A percentile compares a stretch with the other conserved stretches of the same genome.
These are phyloP conservation scores for Bryopsis sp. DNA, from an alignment of 139 green algal genomes.

Conservation along the genomic window DNA sequence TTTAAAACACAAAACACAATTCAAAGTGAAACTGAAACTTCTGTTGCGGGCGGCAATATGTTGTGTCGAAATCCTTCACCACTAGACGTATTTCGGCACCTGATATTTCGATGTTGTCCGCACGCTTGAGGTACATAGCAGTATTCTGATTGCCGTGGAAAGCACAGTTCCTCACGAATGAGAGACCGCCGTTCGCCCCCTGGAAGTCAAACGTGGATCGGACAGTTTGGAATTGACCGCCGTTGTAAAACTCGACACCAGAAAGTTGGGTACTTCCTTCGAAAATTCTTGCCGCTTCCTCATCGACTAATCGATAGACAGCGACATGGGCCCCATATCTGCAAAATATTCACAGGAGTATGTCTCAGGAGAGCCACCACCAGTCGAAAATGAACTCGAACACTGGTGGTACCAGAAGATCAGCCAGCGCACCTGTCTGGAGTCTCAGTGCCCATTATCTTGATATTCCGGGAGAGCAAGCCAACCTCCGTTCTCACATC, in stretches of 20 bases:
- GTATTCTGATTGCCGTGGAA: constrained; percentile 10
- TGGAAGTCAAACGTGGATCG: constrained; percentile 13
- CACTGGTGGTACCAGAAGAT: neutral
- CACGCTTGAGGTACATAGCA: neutral
- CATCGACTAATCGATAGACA: neutral
- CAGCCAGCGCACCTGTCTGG: constrained; percentile 2
- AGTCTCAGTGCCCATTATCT: neutral
- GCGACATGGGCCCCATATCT: constrained; percentile 1
- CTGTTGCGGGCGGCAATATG: neutral
- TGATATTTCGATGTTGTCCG: neutral
- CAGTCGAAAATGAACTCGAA: neutral
- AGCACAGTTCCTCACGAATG: neutral
- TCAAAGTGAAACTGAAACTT: neutral
- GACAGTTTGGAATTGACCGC: constrained; percentile 12
- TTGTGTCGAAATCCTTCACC: neutral
- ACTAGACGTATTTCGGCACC: neutral
- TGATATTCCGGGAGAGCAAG: constrained; percentile 18
- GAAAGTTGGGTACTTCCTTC: constrained; percentile 10
- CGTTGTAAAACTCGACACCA: constrained; percentile 6
- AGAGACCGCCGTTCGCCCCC: neutral
- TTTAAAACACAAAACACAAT: neutral
- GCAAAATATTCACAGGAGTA: neutral
- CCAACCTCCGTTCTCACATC: constrained; percentile 17
- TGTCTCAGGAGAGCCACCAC: neutral
- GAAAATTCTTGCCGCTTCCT: constrained; percentile 3